phyloP scores from a whole-genome alignment of 2,329 filamentous ascomycete genomes.

The Pyrenochaeta sp. region DNA sequence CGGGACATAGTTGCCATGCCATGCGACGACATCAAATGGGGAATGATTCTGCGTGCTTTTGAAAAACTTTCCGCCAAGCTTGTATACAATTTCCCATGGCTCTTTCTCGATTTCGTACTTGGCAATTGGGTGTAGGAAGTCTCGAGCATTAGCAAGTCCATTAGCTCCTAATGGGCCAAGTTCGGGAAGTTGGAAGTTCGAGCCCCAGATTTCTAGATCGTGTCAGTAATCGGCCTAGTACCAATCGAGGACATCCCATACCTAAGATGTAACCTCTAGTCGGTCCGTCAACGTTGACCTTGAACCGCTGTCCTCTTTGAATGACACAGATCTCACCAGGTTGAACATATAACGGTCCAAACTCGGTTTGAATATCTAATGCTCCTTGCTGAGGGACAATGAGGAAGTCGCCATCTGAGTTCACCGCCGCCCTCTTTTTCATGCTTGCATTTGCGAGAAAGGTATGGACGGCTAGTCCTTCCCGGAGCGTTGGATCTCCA shows the following conservation, averaged over 20 bases:
- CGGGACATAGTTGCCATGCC: constrained; percentile 79
- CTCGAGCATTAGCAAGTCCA: constrained; percentile 55
- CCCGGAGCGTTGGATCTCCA: constrained; percentile 48
- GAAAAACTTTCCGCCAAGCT: constrained; percentile 72
- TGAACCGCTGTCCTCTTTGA: constrained; percentile 76
- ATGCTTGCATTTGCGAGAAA: constrained; percentile 49
- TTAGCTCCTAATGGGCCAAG: constrained; percentile 51
- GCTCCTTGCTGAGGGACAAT: constrained; percentile 78
- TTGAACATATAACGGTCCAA: constrained; percentile 77
- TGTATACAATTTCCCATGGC: constrained; percentile 58
- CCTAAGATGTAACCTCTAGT: constrained; percentile 76
- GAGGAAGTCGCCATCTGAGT: constrained; percentile 76
- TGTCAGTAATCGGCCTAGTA: constrained; percentile 6
- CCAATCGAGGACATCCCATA: constrained; percentile 4
- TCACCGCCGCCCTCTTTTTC: constrained; percentile 58
- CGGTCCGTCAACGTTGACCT: constrained; percentile 70
- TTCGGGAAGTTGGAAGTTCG: constrained; percentile 50
- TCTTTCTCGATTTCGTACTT: constrained; percentile 63
- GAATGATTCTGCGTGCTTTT: constrained; percentile 71
- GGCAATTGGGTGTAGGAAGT: constrained; percentile 78
- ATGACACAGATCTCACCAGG: constrained; percentile 82
- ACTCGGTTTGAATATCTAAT: constrained; percentile 79
- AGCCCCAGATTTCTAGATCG: constrained; percentile 48
- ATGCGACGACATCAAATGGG: constrained; percentile 80
- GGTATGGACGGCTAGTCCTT: constrained; percentile 47